phyloP scores from a whole-genome alignment of 768 basidiomycete genomes.

The Amanita inopinata region DNA sequence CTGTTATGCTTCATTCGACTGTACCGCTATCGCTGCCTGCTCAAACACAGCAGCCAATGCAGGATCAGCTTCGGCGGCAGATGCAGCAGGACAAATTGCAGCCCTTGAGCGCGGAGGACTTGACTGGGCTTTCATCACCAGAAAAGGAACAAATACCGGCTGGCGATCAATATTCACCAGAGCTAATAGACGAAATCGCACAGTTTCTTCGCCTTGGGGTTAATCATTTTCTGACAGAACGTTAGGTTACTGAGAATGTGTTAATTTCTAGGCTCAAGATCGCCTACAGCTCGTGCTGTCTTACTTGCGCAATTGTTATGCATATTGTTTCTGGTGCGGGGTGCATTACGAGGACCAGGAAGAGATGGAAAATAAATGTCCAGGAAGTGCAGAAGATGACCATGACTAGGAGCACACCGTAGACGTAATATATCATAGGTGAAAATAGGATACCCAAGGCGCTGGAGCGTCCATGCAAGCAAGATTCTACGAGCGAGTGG shows the following conservation, averaged over 20 bases:
- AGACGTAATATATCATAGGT: too few species aligned
- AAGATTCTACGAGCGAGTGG: too few species aligned
- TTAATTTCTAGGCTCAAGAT: slow-evolving; percentile 50
- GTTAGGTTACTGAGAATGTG: slow-evolving; percentile 5
- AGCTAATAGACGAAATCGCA: slow-evolving; percentile 55
- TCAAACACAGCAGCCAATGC: slow-evolving; percentile 23
- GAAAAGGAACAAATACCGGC: slow-evolving; percentile 14
- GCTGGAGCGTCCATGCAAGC: too few species aligned
- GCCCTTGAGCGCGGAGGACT: slow-evolving; percentile 33
- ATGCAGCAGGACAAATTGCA: slow-evolving; percentile 69
- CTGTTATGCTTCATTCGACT: slow-evolving; percentile 31
- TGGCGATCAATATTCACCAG: slow-evolving; percentile 34
- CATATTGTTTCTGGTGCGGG: slow-evolving; percentile 89
- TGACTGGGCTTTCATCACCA: slow-evolving; percentile 14
- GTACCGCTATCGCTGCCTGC: slow-evolving; percentile 17
- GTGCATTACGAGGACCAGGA: slow-evolving; percentile 53
- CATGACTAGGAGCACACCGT: slow-evolving; percentile 61
- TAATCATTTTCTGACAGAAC: slow-evolving; percentile 9
- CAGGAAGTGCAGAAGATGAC: slow-evolving; percentile 66
- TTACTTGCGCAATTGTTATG: slow-evolving; percentile 63
- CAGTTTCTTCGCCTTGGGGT: slow-evolving; percentile 64
- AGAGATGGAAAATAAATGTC: slow-evolving; percentile 59
- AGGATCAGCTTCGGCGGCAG: slow-evolving; percentile 54
- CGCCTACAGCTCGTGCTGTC: slow-evolving; percentile 56
- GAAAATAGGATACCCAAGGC: too few species aligned